phyloP scores from a whole-genome alignment of 2,329 filamentous ascomycete species.

The Aspergillus fumigatus region DNA sequence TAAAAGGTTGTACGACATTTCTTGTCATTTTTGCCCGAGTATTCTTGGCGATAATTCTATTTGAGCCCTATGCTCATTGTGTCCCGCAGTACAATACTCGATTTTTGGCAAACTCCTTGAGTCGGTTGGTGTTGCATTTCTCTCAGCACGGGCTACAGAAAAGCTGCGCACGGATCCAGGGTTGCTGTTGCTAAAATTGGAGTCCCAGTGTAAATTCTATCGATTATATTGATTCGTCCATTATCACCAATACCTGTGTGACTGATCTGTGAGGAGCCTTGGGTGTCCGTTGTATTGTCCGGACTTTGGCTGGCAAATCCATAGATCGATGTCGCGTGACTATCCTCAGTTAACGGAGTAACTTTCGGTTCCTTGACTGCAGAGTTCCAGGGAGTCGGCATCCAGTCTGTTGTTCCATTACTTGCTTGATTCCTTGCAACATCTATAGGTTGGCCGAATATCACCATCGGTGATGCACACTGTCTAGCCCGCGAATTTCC shows the following conservation, averaged over 20 bases:
- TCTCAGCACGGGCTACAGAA: background rate
- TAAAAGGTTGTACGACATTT: background rate
- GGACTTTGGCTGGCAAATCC: background rate
- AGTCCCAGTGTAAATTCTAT: background rate
- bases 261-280: background rate
- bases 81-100: background rate
- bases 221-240: background rate
- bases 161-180: background rate
- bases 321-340: background rate
- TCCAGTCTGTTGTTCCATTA: slow-evolving; percentile 5
- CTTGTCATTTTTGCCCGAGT: background rate
- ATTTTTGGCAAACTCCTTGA: background rate
- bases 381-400: slow-evolving; percentile 7
- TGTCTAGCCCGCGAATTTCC: background rate
- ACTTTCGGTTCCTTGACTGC: background rate
- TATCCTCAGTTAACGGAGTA: background rate
- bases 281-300: background rate
- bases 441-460: slow-evolving; percentile 16
- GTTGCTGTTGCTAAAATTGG: background rate
- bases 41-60: background rate
- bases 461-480: background rate
- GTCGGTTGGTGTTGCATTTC: background rate
- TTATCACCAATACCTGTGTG: background rate
- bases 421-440: background rate
- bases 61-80: background rate